Percentiles rank a stretch among this genome's conserved stretches.
Evolutionary conservation across 2,329 filamentous ascomycete species (phyloP).

Genomic region (Trichoderma breve): DNA sequence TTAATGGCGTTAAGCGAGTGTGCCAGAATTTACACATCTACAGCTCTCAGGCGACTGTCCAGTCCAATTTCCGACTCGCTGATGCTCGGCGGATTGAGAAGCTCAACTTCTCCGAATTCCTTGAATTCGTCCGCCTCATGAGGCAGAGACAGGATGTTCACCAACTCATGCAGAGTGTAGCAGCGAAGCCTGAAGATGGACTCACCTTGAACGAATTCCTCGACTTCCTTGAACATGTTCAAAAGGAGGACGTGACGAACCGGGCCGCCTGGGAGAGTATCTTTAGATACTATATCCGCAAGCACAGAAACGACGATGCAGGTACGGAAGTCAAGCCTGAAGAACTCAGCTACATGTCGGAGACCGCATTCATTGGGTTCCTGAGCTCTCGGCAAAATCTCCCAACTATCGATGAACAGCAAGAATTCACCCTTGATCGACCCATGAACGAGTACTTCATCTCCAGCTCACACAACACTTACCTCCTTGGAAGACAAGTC

Average conservation of each 20-base stretch:
- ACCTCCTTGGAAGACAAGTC: slow-evolving; percentile 87
- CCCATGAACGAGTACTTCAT: slow-evolving; percentile 97
- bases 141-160: slow-evolving; percentile 82
- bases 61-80: slow-evolving; percentile 69
- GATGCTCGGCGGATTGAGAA: slow-evolving; percentile 63
- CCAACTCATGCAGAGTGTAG: slow-evolving; percentile 64
- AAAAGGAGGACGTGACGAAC: slow-evolving; percentile 72
- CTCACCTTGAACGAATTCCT: slow-evolving; percentile 74
- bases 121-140: slow-evolving; percentile 76
- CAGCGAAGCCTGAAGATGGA: slow-evolving; percentile 57
- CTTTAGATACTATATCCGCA: slow-evolving; percentile 68
- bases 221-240: slow-evolving; percentile 67
- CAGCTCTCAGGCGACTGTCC: slow-evolving; percentile 71
- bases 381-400: slow-evolving; percentile 73
- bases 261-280: slow-evolving; percentile 64
- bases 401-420: slow-evolving; percentile 60
- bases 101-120: slow-evolving; percentile 78
- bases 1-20: slow-evolving; percentile 74
- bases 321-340: slow-evolving; percentile 44
- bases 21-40: slow-evolving; percentile 93
- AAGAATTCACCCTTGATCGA: slow-evolving; percentile 66
- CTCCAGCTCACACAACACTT: slow-evolving; percentile 98
- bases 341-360: slow-evolving; percentile 62
- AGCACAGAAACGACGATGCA: slow-evolving; percentile 50
- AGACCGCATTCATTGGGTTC: slow-evolving; percentile 75